Conservation (phyloP, 306 rosid species). For the Trifolium subterraneum region DNA sequence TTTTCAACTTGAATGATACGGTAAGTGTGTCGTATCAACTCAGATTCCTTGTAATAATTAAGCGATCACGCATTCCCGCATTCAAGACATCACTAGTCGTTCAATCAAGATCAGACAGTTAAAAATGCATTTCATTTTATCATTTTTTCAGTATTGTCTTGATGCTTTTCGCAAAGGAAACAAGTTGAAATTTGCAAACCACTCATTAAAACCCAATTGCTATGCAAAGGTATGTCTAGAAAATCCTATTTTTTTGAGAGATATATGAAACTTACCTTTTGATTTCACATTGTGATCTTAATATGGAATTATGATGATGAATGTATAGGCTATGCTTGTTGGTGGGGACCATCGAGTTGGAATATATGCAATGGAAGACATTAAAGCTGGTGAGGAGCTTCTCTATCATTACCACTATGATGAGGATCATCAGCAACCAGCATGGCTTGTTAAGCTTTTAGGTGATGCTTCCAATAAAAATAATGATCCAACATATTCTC, state of each 20-base stretch:
- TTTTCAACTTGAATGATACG: slow-evolving; percentile 86
- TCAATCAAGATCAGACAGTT: no score
- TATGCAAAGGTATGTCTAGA: slow-evolving; percentile 65
- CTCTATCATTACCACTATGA: slow-evolving; percentile 73
- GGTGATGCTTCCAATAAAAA: slow-evolving; percentile 53
- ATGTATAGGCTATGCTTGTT: slow-evolving; percentile 68
- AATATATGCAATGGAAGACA: slow-evolving; percentile 77
- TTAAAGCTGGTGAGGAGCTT: slow-evolving; percentile 81
- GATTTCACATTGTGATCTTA: not conserved
- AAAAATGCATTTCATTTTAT: no score
- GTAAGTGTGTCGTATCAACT: slow-evolving; percentile 46
- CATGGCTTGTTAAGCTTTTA: slow-evolving; percentile 62
- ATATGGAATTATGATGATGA: slow-evolving; percentile 18
- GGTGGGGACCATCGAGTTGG: slow-evolving; percentile 90
- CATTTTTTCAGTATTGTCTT: slow-evolving; percentile 64
- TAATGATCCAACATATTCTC: slow-evolving; percentile 57
- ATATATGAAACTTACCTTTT: slow-evolving; percentile 1
- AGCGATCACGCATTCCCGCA: no score
- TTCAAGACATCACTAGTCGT: no score
- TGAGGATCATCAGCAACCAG: slow-evolving; percentile 43
- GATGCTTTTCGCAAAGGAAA: slow-evolving; percentile 87
- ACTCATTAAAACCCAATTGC: slow-evolving; percentile 79
- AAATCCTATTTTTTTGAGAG: not conserved
- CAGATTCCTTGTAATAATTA: not conserved
- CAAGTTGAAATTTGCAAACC: slow-evolving; percentile 89